A percentile compares a stretch with the other conserved stretches of the same genome.
These are phyloP conservation scores for Cytospora piceicola DNA, from an alignment of 2,329 filamentous ascomycete genomes.

Conservation along the genomic window DNA sequence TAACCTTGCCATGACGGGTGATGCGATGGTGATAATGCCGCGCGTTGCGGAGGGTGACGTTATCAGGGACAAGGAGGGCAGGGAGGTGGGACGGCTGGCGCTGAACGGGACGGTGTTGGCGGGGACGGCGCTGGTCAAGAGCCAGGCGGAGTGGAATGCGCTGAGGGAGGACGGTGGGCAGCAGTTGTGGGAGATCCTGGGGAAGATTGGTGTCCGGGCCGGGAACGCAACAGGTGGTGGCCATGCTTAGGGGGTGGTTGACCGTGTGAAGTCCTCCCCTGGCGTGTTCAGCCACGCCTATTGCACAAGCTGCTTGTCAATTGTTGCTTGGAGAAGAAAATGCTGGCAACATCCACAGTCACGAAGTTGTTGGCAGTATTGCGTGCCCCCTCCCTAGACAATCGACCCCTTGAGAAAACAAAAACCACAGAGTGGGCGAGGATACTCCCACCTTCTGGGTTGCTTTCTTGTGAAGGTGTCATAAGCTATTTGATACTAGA, in stretches of 20 bases:
- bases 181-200: slow-evolving; percentile 46
- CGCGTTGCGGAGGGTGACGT: slow-evolving; percentile 54
- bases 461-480: too few species aligned
- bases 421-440: too few species aligned
- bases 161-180: slow-evolving; percentile 45
- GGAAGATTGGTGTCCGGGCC: slow-evolving; percentile 45
- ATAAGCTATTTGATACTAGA: too few species aligned
- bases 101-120: slow-evolving; percentile 68
- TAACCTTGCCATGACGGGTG: slow-evolving; percentile 63
- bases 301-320: too few species aligned
- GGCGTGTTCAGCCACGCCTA: too few species aligned
- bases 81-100: slow-evolving; percentile 48
- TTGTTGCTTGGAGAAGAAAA: too few species aligned
- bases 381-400: too few species aligned
- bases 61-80: slow-evolving; percentile 34
- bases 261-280: too few species aligned
- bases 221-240: background rate
- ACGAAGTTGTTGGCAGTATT: too few species aligned
- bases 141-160: slow-evolving; percentile 58
- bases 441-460: too few species aligned
- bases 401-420: too few species aligned
- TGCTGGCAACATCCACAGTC: too few species aligned
- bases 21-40: slow-evolving; percentile 58
- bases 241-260: background rate
- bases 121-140: slow-evolving; percentile 67